Evolutionary conservation across 2,329 filamentous ascomycete species (phyloP).

Genomic region (Tolypocladium nubicola): DNA sequence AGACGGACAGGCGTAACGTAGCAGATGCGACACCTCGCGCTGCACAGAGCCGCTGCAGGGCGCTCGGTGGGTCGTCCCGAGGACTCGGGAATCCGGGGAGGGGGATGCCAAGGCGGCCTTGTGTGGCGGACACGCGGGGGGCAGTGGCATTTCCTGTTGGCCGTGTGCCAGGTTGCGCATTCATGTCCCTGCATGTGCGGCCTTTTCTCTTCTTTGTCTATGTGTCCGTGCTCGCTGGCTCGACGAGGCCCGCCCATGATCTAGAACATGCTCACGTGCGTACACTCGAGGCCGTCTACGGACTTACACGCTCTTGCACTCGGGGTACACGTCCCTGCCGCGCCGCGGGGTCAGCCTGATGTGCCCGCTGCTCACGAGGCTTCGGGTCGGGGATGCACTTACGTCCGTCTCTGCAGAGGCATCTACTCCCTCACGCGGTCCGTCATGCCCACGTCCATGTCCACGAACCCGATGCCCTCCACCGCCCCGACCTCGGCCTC

Average conservation of each 20-base stretch:
- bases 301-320: neutral
- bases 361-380: neutral
- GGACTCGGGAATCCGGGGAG: neutral
- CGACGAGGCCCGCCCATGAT: neutral
- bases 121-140: neutral
- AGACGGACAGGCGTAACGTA: neutral
- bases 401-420: conserved; percentile 42
- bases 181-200: neutral
- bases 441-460: conserved; percentile 39
- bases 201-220: neutral
- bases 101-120: neutral
- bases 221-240: neutral
- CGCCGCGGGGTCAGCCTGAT: neutral
- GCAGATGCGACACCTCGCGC: neutral
- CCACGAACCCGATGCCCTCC: conserved; percentile 41
- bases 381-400: conserved; percentile 17
- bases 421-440: conserved; percentile 38
- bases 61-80: neutral
- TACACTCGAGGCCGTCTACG: neutral
- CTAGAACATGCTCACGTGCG: neutral
- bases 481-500: conserved; percentile 28
- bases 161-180: neutral
- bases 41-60: neutral
- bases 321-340: conserved; percentile 3
- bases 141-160: neutral